Evolutionary conservation across 2,329 filamentous ascomycete genomes (phyloP).

Genomic region (Colletotrichum tamarilloi): DNA sequence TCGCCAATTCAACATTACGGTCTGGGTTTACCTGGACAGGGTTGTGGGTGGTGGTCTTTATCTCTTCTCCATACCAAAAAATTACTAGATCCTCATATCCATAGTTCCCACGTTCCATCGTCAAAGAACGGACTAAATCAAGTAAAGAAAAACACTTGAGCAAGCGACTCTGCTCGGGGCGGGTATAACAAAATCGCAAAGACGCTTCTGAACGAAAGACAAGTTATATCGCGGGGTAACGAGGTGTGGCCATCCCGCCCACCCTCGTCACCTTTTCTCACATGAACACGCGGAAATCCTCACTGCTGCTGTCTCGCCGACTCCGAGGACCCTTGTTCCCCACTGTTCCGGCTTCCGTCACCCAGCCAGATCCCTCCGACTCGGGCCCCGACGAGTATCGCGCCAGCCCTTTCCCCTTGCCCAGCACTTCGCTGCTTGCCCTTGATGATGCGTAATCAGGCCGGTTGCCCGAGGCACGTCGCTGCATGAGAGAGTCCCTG

Average conservation of each 20-base stretch:
- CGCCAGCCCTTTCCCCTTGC: constrained; percentile 27
- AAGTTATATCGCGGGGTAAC: not conserved
- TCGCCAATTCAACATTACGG: constrained; percentile 32
- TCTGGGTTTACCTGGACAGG: constrained; percentile 9
- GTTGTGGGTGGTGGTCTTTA: not conserved
- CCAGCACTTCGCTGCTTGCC: constrained; percentile 31
- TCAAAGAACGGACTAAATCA: not conserved
- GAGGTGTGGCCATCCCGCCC: not conserved
- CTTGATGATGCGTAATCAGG: constrained; percentile 25
- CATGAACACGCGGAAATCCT: constrained; percentile 36
- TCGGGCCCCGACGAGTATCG: constrained; percentile 27
- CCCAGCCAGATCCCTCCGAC: constrained; percentile 34
- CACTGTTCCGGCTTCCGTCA: constrained; percentile 32
- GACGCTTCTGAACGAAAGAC: constrained; percentile 19
- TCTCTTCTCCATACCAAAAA: not conserved
- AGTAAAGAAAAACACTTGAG: constrained; percentile 2
- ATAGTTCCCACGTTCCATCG: not conserved
- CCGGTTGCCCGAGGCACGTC: constrained; percentile 4
- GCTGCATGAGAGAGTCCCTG: constrained; percentile 21
- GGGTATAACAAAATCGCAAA: constrained; percentile 36
- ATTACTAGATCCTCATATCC: not conserved
- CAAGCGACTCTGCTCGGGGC: not conserved
- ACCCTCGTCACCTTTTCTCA: constrained; percentile 1
- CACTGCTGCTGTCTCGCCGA: constrained; percentile 20
- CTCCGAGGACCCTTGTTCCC: constrained; percentile 21